Base-by-base conservation (phyloP, 23 red algal genomes). In the Gracilariopsis chorda region DNA sequence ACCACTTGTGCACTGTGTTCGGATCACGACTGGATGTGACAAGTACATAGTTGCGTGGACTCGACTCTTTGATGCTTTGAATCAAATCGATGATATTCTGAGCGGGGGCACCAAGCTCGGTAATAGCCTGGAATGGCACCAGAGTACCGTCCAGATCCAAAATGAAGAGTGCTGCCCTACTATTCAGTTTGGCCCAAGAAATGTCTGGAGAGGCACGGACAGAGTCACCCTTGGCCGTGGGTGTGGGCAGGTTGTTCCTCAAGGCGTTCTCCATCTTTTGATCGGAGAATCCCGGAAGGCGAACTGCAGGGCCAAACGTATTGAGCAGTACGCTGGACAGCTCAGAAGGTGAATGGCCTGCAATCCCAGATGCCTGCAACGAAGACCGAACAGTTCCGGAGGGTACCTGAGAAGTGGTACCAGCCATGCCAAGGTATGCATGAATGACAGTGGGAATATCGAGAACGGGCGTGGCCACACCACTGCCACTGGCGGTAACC, bases 101-200 rank as follows among this genome's bases (percentile, higher is more conserved):
- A 23, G 86, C 32, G 0, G 92, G 91, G 46, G 89, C 87, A 32
- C 80, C 95, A 43, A 94, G 59, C 42, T 94, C 60, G 2, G 78
- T 55, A 37, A 94, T 87, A 6, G 87, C 77, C 41, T 98, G 95
- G 63, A 87, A 94, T 17, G 90, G 77, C 35, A 94, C 84, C 33
- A 98, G 89, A 77, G 95, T 85, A 20, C 95, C 95, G 33, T 94
- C 95, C 23, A 92, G 79, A 59, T 94, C 84, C 27, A 98, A 43
- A 36, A 94, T 48, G 48, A 98, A 88, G 21, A 98, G 75, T 24
- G 74, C 52, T 4, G 56, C 73, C 73, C 89, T 67, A 20, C 78
- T 76, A 44, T 77, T 85, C 29, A 52, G 58, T 29, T 69, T 49
- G 17, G 82, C 32, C 16, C 17, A 47, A 57, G 46, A 51, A 20